These are phyloP conservation scores for Tilletia horrida DNA, from an alignment of 1,284 basidiomycete species.

Conservation along the genomic window DNA sequence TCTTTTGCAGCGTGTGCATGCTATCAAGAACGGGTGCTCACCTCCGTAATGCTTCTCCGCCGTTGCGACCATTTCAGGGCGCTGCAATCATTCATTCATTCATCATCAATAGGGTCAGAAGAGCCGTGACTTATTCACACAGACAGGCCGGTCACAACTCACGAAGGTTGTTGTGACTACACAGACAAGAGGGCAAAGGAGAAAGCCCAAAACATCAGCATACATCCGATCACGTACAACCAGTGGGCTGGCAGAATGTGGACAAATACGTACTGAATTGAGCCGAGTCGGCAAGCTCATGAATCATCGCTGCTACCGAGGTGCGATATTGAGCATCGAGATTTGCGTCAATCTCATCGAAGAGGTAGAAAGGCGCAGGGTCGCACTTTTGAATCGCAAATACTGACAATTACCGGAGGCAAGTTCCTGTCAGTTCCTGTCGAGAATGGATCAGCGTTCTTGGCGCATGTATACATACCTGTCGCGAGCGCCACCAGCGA, in stretches of 20 bases:
- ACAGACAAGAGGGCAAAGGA: neutral
- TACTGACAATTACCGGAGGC: constrained; percentile 59
- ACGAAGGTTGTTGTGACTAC: constrained; percentile 83
- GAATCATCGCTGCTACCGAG: constrained; percentile 94
- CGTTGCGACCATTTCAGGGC: constrained; percentile 90
- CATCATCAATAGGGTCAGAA: too few species aligned
- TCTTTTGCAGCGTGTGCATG: neutral
- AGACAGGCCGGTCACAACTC: neutral
- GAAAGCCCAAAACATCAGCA: neutral
- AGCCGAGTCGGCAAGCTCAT: constrained; percentile 75
- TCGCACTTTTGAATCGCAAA: constrained; percentile 99
- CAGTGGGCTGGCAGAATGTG: neutral
- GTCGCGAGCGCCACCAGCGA: constrained; percentile 92
- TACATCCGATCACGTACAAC: too few species aligned
- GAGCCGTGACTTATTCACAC: neutral
- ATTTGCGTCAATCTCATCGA: constrained; percentile 98
- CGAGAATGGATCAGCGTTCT: neutral
- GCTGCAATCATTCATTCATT: constrained; percentile 40
- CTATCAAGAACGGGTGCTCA: constrained; percentile 13
- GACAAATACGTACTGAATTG: constrained; percentile 67
- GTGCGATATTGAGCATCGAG: constrained; percentile 96
- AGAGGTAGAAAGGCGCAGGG: constrained; percentile 98
- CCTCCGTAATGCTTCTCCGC: constrained; percentile 93
- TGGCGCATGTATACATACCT: constrained; percentile 60
- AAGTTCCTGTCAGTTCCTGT: neutral